phyloP scores from a whole-genome alignment of 1,139 yeast genomes.

The Diutina neorugosa region DNA sequence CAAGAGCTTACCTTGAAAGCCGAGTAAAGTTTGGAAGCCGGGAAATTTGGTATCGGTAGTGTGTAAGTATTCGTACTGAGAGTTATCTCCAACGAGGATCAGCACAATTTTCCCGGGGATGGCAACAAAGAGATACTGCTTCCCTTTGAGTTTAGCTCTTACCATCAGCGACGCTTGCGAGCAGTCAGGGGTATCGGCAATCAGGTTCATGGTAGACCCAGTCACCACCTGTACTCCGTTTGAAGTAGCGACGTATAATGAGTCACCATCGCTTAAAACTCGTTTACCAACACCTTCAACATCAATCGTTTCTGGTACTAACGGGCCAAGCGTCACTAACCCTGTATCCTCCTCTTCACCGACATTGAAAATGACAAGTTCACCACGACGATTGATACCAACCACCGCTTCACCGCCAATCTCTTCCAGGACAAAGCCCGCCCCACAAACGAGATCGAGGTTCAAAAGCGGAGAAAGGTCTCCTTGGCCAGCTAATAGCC shows the following conservation, averaged over 20 bases:
- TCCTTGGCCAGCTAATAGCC: slow-evolving; percentile 2
- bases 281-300: neutral
- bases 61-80: neutral
- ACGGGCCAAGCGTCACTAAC: neutral
- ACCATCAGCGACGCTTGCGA: neutral
- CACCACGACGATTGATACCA: slow-evolving; percentile 38
- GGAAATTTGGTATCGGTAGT: neutral
- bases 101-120: neutral
- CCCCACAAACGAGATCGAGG: slow-evolving; percentile 20
- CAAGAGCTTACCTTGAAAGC: slow-evolving; percentile 51
- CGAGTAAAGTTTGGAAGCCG: slow-evolving; percentile 20
- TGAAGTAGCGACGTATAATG: neutral
- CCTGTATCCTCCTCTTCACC: slow-evolving; percentile 20
- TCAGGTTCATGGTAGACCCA: neutral
- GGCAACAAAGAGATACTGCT: slow-evolving; percentile 1
- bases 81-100: neutral
- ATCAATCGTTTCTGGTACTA: neutral
- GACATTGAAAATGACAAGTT: slow-evolving; percentile 47
- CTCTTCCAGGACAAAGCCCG: slow-evolving; percentile 54
- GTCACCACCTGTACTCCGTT: neutral
- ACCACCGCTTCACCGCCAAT: slow-evolving; percentile 51
- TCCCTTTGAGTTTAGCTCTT: neutral
- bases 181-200: neutral
- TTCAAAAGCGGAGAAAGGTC: slow-evolving; percentile 31
- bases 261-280: neutral